These are phyloP conservation scores for Lablab purpureus DNA, from an alignment of 306 rosid species.

Conservation along the genomic window DNA sequence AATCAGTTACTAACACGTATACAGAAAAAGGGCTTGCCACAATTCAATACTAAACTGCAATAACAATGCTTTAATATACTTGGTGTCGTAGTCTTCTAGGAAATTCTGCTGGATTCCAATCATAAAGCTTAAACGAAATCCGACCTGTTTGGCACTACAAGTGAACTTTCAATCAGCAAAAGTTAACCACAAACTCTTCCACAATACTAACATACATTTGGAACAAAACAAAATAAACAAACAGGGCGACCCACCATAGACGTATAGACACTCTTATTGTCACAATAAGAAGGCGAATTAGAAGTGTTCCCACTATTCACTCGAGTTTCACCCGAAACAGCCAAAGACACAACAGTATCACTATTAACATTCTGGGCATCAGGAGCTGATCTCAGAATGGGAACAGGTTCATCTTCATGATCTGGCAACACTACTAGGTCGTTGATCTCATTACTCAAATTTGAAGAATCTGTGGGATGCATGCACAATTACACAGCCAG, in stretches of 20 bases:
- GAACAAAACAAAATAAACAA: slow-evolving; percentile 24
- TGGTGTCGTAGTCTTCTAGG: slow-evolving; percentile 99
- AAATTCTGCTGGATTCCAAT: slow-evolving; percentile 99
- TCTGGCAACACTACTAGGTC: slow-evolving; percentile 60
- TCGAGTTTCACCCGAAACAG: slow-evolving; percentile 68
- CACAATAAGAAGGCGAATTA: slow-evolving; percentile 64
- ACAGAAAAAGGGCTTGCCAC: slow-evolving; percentile 36
- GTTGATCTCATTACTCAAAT: slow-evolving; percentile 55
- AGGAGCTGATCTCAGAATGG: slow-evolving; percentile 55
- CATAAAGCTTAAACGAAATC: slow-evolving; percentile 96
- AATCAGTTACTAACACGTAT: slow-evolving; percentile 47
- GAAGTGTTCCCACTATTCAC: slow-evolving; percentile 62
- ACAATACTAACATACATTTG: slow-evolving; percentile 17
- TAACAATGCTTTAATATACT: slow-evolving; percentile 77
- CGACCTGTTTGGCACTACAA: slow-evolving; percentile 99
- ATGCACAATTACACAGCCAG: slow-evolving; percentile 16
- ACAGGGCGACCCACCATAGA: slow-evolving; percentile 69
- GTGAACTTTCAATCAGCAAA: slow-evolving; percentile 54
- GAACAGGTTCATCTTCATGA: slow-evolving; percentile 62
- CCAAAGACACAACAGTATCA: slow-evolving; percentile 56
- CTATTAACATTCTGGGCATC: slow-evolving; percentile 55
- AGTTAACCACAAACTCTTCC: not conserved
- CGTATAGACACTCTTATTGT: slow-evolving; percentile 78
- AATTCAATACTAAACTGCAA: slow-evolving; percentile 78
- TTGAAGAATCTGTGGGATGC: slow-evolving; percentile 62